phyloP scores from a whole-genome alignment of 148 eudicot species.

The Gaultheria prostrata region DNA sequence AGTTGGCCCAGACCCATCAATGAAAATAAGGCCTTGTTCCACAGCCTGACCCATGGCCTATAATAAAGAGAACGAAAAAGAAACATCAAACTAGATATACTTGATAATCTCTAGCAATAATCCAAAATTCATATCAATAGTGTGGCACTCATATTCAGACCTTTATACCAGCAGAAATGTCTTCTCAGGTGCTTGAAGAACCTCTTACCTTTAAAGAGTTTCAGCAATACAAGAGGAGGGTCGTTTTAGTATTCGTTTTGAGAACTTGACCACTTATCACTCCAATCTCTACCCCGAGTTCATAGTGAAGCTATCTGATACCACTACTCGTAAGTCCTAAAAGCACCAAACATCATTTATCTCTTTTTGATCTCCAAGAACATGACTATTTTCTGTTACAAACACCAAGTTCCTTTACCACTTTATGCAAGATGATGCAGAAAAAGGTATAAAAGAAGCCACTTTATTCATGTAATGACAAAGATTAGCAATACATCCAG shows the following conservation, averaged over 20 bases:
- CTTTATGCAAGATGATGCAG: background rate
- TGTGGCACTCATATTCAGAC: background rate
- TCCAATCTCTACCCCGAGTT: background rate
- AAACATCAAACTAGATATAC: background rate
- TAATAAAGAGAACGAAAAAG: conserved; percentile 5
- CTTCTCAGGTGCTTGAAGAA: background rate
- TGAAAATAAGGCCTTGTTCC: conserved; percentile 67
- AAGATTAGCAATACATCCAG: background rate
- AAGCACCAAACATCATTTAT: background rate
- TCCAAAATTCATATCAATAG: background rate
- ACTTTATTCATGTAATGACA: background rate
- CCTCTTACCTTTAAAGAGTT: background rate
- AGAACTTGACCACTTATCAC: background rate
- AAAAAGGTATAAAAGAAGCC: background rate
- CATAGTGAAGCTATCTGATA: background rate
- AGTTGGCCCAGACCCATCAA: conserved; percentile 95
- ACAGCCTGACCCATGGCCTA: conserved; percentile 78
- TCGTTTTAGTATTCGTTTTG: background rate
- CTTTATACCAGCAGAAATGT: background rate
- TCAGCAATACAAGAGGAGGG: background rate
- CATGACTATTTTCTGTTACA: background rate
- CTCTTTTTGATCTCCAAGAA: background rate
- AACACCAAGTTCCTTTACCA: background rate
- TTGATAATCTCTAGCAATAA: background rate
- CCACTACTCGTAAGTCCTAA: background rate